These are phyloP conservation scores for Schrenkiella parvula DNA, from an alignment of 345 rosid genomes.

Conservation along the genomic window DNA sequence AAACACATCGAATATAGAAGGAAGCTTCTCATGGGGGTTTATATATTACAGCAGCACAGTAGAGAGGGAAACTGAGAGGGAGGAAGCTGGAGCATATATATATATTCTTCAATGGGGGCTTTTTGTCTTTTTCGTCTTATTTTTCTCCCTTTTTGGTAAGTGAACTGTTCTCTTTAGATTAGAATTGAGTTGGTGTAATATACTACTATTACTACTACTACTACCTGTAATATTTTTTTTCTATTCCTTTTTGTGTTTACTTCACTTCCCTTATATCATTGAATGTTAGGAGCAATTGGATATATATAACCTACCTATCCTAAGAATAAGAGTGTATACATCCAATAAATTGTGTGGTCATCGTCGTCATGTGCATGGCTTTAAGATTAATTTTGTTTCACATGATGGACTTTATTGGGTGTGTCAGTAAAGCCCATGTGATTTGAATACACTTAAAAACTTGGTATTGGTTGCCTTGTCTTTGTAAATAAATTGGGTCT, in stretches of 20 bases:
- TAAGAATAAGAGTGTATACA: not conserved
- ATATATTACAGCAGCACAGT: slow-evolving; percentile 26
- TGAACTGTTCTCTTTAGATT: slow-evolving; percentile 27
- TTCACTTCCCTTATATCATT: slow-evolving; percentile 13
- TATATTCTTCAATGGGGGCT: slow-evolving; percentile 2
- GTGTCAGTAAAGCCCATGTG: not conserved
- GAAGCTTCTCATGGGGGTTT: slow-evolving; percentile 6
- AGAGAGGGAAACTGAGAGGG: not conserved
- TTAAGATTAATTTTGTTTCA: not conserved
- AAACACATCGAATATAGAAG: slow-evolving; percentile 11
- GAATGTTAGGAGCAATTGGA: not conserved
- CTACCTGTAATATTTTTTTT: slow-evolving; percentile 17
- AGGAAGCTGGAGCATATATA: not conserved
- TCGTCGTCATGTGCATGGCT: not conserved
- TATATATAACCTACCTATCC: too few species aligned
- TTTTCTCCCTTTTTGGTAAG: slow-evolving; percentile 6
- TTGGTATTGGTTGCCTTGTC: not conserved
- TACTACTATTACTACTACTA: slow-evolving; percentile 11
- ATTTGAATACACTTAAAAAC: not conserved
- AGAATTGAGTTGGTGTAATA: slow-evolving; percentile 27
- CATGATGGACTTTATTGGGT: not conserved
- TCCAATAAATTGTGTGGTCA: not conserved
- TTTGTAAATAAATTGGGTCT: not conserved
- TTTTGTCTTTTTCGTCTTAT: slow-evolving; percentile 5
- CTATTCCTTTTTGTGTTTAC: not conserved